Percentiles rank a stretch among this genome's conserved stretches.
phyloP scores from a whole-genome alignment of 495 filamentous ascomycete genomes.

The Podospora pseudoanserina region DNA sequence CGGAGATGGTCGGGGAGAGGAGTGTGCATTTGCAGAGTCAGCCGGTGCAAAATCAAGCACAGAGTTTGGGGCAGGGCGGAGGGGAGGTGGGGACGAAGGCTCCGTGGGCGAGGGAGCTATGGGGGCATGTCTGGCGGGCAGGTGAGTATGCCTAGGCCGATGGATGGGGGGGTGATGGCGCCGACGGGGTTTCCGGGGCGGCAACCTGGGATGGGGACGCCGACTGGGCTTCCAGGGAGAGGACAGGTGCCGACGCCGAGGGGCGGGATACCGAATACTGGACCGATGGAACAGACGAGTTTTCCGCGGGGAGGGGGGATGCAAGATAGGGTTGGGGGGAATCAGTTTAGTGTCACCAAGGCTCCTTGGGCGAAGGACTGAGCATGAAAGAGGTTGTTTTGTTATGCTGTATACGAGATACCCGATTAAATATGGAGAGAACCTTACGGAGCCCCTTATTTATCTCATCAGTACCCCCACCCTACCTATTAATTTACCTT shows the following conservation, averaged over 20 bases:
- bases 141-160: neutral
- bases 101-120: slow-evolving; percentile 19
- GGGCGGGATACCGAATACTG: slow-evolving; percentile 24
- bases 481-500: too few relatives aligned
- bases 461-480: too few relatives aligned
- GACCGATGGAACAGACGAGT: slow-evolving; percentile 20
- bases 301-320: slow-evolving; percentile 29
- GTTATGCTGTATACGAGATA: neutral
- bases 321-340: slow-evolving; percentile 12
- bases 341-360: slow-evolving; percentile 34
- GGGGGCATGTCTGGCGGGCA: neutral
- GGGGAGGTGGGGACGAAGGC: slow-evolving; percentile 21
- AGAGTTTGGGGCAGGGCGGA: neutral
- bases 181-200: neutral
- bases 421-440: neutral
- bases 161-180: neutral
- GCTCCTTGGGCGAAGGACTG: slow-evolving; percentile 30
- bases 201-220: neutral
- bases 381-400: neutral
- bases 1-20: slow-evolving; percentile 46
- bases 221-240: slow-evolving; percentile 1
- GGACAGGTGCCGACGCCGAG: slow-evolving; percentile 14
- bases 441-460: too few relatives aligned
- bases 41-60: slow-evolving; percentile 30
- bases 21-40: slow-evolving; percentile 59